Conservation (phyloP, 2,329 filamentous ascomycete genomes). For the Monosporascus sp. region DNA sequence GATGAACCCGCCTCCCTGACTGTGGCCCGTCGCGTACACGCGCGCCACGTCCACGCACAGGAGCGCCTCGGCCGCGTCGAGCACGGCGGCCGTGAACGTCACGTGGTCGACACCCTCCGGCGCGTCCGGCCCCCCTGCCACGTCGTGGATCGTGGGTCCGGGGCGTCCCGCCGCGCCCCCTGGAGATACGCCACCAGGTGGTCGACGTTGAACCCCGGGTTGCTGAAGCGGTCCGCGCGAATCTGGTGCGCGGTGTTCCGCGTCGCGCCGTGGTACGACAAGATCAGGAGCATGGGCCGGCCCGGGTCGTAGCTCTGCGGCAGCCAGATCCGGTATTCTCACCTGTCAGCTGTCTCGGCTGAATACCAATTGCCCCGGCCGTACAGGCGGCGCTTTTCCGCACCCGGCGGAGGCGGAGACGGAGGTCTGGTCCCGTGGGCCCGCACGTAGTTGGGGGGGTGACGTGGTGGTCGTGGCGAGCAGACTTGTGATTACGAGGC, state of each 20-base stretch:
- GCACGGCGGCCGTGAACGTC: slow-evolving; percentile 38
- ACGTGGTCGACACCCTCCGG: slow-evolving; percentile 32
- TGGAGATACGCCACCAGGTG: slow-evolving; percentile 41
- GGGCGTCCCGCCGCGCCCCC: slow-evolving; percentile 20
- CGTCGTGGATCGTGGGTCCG: slow-evolving; percentile 18
- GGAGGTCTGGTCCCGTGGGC: background rate
- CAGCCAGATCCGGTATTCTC: background rate
- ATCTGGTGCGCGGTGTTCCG: slow-evolving; percentile 33
- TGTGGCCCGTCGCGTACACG: slow-evolving; percentile 46
- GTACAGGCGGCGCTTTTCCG: background rate
- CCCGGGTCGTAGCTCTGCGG: slow-evolving; percentile 27
- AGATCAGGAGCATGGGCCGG: slow-evolving; percentile 35
- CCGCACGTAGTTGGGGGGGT: background rate
- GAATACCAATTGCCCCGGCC: background rate
- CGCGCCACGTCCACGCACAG: slow-evolving; percentile 41
- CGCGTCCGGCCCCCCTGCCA: slow-evolving; percentile 36
- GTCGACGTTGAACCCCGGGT: slow-evolving; percentile 36
- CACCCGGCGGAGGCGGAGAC: background rate
- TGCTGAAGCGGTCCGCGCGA: slow-evolving; percentile 39
- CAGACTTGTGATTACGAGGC: background rate
- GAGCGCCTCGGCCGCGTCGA: slow-evolving; percentile 30
- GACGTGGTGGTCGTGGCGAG: background rate
- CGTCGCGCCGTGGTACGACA: slow-evolving; percentile 43
- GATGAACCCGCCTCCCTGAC: slow-evolving; percentile 49
- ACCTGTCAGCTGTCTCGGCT: background rate